A percentile compares a stretch with the other conserved stretches of the same genome.
Evolutionary conservation across 1,284 basidiomycete genomes (phyloP).

Genomic region (Spongispora temasekensis): DNA sequence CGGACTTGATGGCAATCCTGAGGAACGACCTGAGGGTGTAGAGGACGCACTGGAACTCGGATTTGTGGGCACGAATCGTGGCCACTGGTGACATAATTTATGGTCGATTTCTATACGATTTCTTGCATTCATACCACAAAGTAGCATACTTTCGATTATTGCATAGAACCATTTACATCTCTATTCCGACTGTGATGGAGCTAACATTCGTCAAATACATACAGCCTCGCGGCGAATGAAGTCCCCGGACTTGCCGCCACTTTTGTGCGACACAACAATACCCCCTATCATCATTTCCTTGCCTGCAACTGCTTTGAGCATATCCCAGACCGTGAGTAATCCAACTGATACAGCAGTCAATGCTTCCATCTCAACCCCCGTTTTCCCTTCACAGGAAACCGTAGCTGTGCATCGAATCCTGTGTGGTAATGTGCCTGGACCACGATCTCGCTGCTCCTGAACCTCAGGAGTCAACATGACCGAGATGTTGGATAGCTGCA

Average conservation of each 20-base stretch:
- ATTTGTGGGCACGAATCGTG: conserved; percentile 39
- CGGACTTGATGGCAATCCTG: conserved; percentile 35
- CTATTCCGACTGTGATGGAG: not conserved
- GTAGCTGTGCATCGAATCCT: conserved; percentile 67
- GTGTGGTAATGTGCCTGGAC: conserved; percentile 32
- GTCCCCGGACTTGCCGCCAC: conserved; percentile 75
- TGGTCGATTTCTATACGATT: not conserved
- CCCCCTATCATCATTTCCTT: conserved; percentile 78
- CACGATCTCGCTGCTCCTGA: not conserved
- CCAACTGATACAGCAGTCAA: conserved; percentile 80
- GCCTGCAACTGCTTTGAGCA: conserved; percentile 88
- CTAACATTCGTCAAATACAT: too few species aligned
- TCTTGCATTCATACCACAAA: not conserved
- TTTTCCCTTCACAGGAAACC: conserved; percentile 75
- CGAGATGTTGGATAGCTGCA: conserved; percentile 69
- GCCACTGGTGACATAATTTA: conserved; percentile 25
- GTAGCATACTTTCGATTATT: not conserved
- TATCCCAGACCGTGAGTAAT: conserved; percentile 87
- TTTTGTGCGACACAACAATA: conserved; percentile 67
- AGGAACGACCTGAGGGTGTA: conserved; percentile 33
- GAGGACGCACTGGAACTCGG: conserved; percentile 56
- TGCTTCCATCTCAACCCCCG: conserved; percentile 96
- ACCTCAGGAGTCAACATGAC: conserved; percentile 57
- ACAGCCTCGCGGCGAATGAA: conserved; percentile 40
- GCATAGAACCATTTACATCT: not conserved